phyloP scores from a whole-genome alignment of 1,284 basidiomycete genomes.

The Sanghuangporus baumii region DNA sequence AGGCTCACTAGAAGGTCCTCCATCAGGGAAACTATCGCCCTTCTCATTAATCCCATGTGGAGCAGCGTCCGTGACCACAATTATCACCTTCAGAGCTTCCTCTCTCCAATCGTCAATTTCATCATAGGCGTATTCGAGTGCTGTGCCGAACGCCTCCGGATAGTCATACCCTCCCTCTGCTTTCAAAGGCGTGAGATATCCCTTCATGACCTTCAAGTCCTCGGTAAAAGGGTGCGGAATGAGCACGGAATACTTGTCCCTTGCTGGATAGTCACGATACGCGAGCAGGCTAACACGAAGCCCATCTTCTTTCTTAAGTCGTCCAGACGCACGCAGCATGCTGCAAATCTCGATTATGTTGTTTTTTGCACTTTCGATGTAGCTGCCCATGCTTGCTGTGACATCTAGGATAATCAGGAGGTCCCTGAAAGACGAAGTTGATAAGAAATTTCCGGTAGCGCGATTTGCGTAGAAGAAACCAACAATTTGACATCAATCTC shows the following conservation, averaged over 20 bases:
- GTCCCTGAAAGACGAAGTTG: not conserved
- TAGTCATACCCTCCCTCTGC: not conserved
- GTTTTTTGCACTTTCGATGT: conserved; percentile 1
- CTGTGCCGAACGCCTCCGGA: conserved; percentile 38
- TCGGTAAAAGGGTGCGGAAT: not conserved
- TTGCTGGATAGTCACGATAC: not conserved
- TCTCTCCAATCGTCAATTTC: conserved; percentile 47
- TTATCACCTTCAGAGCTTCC: conserved; percentile 45
- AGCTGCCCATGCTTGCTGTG: not conserved
- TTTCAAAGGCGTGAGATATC: not conserved
- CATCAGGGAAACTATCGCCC: conserved; percentile 35
- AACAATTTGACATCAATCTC: not conserved
- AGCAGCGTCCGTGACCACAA: conserved; percentile 51
- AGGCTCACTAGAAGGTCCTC: not conserved
- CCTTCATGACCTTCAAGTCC: conserved; percentile 1
- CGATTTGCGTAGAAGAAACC: not conserved
- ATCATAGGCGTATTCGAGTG: conserved; percentile 56
- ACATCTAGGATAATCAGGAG: not conserved
- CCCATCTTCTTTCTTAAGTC: not conserved
- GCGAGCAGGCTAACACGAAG: not conserved
- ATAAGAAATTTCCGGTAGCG: not conserved
- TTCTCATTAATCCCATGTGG: conserved; percentile 41
- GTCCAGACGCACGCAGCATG: not conserved
- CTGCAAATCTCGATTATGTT: conserved; percentile 5
- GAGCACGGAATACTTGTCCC: not conserved